phyloP scores from a whole-genome alignment of 1,284 basidiomycete species.

The Nidula niveotomentosa region DNA sequence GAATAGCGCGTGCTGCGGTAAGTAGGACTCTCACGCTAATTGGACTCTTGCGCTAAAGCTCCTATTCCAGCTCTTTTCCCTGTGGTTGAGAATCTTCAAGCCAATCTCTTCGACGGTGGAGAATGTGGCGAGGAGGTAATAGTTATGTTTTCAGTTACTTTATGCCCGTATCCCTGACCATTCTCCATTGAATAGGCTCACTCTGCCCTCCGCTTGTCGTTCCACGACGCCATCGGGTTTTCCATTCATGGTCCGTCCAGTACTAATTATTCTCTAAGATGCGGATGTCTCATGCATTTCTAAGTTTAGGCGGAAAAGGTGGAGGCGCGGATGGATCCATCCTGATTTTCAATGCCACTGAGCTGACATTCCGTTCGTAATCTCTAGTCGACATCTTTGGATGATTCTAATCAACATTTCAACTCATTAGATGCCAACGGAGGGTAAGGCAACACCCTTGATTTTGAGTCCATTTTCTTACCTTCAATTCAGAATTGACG shows the following conservation, averaged over 20 bases:
- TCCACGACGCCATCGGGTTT: conserved; percentile 23
- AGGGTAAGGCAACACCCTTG: background rate
- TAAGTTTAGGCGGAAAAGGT: background rate
- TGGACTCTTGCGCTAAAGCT: too few relatives aligned
- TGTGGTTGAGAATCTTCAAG: conserved; percentile 14
- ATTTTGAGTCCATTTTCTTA: background rate
- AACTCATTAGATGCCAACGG: background rate
- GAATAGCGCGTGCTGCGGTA: conserved; percentile 12
- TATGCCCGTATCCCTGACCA: background rate
- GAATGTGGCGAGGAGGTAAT: conserved; percentile 12
- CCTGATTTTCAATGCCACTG: background rate
- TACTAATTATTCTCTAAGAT: background rate
- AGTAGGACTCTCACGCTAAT: background rate
- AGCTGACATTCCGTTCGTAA: background rate
- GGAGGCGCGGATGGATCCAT: conserved; percentile 1
- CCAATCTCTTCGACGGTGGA: conserved; percentile 11
- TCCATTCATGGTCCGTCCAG: conserved; percentile 3
- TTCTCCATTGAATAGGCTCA: conserved; percentile 6
- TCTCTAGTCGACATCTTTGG: background rate
- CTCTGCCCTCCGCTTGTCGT: conserved; percentile 17
- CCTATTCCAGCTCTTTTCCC: conserved; percentile 9
- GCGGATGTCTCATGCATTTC: background rate
- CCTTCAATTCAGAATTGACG: conserved; percentile 10
- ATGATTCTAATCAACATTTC: background rate
- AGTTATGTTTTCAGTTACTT: background rate